Percentiles rank a stretch among this genome's conserved stretches.
phyloP scores from a whole-genome alignment of 768 basidiomycete species.

The Cystobasidium onofrii region DNA sequence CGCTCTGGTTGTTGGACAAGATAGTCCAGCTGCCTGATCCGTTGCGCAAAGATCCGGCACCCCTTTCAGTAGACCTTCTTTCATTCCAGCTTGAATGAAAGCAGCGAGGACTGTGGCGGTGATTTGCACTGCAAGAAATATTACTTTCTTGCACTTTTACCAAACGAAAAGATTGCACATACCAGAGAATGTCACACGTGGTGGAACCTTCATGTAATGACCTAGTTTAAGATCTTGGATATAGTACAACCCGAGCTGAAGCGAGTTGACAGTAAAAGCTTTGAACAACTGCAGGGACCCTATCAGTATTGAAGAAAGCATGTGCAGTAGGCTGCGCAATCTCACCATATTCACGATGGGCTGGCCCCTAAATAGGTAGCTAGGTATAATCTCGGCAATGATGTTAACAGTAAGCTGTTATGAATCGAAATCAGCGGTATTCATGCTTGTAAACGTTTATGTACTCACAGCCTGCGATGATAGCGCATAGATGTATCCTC shows the following conservation, averaged over 20 bases:
- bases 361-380: conserved; percentile 72
- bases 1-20: conserved; percentile 75
- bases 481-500: conserved; percentile 87
- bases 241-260: conserved; percentile 64
- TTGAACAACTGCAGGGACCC: conserved; percentile 62
- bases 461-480: conserved; percentile 65
- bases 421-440: not conserved
- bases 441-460: not conserved
- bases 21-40: conserved; percentile 45
- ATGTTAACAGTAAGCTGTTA: conserved; percentile 71
- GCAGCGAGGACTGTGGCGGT: conserved; percentile 41
- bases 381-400: conserved; percentile 81
- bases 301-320: no score
- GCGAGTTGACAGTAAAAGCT: conserved; percentile 69
- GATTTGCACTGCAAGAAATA: conserved; percentile 7
- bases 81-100: conserved; percentile 48
- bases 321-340: no score
- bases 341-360: conserved; percentile 79
- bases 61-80: conserved; percentile 46
- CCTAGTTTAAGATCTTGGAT: conserved; percentile 78
- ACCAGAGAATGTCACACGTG: conserved; percentile 70
- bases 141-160: not conserved
- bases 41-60: conserved; percentile 48
- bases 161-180: conserved; percentile 13
- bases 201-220: conserved; percentile 93